Percentiles rank a stretch among this genome's conserved stretches.
These are phyloP conservation scores for Tagetes erecta DNA, from an alignment of 129 eudicot species.

Conservation along the genomic window DNA sequence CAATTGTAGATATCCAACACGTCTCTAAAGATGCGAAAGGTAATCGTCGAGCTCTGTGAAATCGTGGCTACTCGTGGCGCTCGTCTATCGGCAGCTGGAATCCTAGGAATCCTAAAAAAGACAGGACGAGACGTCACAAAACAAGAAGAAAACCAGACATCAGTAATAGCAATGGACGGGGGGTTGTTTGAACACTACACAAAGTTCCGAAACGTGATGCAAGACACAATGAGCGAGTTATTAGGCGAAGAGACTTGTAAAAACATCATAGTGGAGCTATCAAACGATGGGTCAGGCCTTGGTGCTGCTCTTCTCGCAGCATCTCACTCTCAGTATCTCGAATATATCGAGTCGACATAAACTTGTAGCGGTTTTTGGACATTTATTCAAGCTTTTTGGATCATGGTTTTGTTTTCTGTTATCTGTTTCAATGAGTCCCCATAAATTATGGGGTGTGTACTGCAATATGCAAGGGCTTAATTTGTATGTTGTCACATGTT, in stretches of 20 bases:
- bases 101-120: constrained; percentile 75
- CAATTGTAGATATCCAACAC: constrained; percentile 62
- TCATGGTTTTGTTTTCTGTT: constrained; percentile 19
- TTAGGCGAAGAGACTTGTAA: constrained; percentile 58
- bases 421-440: constrained; percentile 21
- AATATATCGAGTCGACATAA: constrained; percentile 45
- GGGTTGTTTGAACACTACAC: constrained; percentile 88
- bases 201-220: constrained; percentile 64
- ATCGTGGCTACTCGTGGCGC: constrained; percentile 88
- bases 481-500: constrained; percentile 33
- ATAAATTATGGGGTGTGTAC: constrained; percentile 30
- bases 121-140: constrained; percentile 55
- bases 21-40: constrained; percentile 64
- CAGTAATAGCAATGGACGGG: constrained; percentile 87
- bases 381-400: constrained; percentile 13
- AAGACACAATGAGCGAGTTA: constrained; percentile 54
- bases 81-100: constrained; percentile 91
- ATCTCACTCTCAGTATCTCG: constrained; percentile 85
- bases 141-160: constrained; percentile 50
- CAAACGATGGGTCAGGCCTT: constrained; percentile 91
- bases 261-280: constrained; percentile 46
- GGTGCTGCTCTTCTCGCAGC: constrained; percentile 98
- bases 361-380: constrained; percentile 20
- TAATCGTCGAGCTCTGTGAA: constrained; percentile 64
- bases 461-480: constrained; percentile 27